Evolutionary conservation across 768 basidiomycete species (phyloP).

Genomic region (Amyloporia xantha): DNA sequence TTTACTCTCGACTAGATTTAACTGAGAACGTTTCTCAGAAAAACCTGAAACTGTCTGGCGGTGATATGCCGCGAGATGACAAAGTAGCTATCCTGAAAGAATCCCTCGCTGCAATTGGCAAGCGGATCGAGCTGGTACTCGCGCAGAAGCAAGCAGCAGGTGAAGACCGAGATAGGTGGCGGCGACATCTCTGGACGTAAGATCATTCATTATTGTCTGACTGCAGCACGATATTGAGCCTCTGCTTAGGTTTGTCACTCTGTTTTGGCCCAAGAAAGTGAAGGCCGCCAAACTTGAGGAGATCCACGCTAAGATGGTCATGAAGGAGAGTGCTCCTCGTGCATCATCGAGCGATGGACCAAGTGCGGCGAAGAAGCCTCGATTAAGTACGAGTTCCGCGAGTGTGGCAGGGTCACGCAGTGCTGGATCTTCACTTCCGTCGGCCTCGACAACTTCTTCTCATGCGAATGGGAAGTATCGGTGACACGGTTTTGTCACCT

Average conservation of each 20-base stretch:
- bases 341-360: conserved; percentile 22
- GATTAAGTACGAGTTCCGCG: conserved; percentile 16
- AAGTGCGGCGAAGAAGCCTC: conserved; percentile 22
- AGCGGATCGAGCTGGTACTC: conserved; percentile 82
- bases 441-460: conserved; percentile 17
- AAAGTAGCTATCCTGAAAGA: conserved; percentile 96
- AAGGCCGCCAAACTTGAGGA: conserved; percentile 90
- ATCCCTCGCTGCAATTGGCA: conserved; percentile 88
- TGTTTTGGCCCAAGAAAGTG: conserved; percentile 98
- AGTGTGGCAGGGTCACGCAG: conserved; percentile 2
- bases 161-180: conserved; percentile 82
- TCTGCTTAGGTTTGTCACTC: conserved; percentile 71
- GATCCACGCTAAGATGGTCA: conserved; percentile 94
- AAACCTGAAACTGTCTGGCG: conserved; percentile 90
- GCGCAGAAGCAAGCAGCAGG: conserved; percentile 69
- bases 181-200: conserved; percentile 94
- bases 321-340: conserved; percentile 54
- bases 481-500: conserved; percentile 8
- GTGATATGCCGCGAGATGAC: conserved; percentile 89
- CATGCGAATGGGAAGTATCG: conserved; percentile 22
- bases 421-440: conserved; percentile 12
- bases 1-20: background rate
- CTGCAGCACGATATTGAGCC: background rate
- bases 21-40: conserved; percentile 62
- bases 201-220: conserved; percentile 29